Conservation (phyloP, 2,329 filamentous ascomycete species). For the Cordyceps cicadae region DNA sequence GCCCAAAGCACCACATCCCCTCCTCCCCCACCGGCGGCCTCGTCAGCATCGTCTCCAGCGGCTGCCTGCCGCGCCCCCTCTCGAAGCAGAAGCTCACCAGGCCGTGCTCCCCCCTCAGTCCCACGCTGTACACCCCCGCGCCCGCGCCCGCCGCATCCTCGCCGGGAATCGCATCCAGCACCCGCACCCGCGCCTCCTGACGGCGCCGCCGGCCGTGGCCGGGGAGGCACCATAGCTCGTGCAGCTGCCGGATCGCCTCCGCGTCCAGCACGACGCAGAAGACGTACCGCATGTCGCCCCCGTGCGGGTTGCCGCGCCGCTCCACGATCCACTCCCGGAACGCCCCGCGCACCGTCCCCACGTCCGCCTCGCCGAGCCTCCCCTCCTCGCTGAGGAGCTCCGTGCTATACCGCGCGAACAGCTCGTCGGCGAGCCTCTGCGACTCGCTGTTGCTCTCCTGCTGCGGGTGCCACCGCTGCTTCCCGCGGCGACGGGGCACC, state of each 20-base stretch:
- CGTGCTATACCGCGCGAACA: background rate
- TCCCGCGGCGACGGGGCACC: background rate
- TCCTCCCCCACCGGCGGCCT: background rate
- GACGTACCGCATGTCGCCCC: conserved; percentile 7
- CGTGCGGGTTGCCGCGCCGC: background rate
- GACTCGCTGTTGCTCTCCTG: background rate
- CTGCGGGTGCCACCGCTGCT: background rate
- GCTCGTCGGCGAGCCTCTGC: background rate
- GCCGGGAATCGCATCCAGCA: background rate
- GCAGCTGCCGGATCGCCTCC: background rate
- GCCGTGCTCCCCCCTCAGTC: background rate
- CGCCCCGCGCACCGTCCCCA: background rate
- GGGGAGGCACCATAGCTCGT: background rate
- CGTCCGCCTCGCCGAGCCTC: background rate
- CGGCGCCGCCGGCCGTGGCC: no score
- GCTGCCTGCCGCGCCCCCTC: background rate
- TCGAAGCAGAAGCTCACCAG: background rate
- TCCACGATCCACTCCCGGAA: background rate
- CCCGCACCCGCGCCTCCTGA: background rate
- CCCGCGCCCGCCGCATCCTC: background rate
- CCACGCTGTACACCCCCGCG: background rate
- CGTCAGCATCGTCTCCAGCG: background rate
- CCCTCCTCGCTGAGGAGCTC: background rate
- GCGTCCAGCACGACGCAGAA: background rate
- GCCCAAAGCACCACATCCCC: background rate